Evolutionary conservation across 768 basidiomycete species (phyloP).

Genomic region (Epithele typhae): DNA sequence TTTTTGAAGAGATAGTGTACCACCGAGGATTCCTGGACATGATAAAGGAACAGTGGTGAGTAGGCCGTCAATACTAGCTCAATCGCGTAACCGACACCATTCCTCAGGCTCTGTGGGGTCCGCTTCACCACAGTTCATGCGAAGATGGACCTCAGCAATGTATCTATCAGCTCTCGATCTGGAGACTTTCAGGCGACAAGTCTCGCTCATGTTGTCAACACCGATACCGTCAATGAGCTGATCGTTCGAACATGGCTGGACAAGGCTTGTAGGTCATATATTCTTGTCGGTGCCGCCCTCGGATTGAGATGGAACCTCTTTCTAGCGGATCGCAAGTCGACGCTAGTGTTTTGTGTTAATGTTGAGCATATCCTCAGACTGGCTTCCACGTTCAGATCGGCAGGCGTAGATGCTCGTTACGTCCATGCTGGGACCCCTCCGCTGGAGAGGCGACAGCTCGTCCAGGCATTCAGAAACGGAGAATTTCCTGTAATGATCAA

Average conservation of each 20-base stretch:
- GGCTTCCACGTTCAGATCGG: constrained; percentile 64
- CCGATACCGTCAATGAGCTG: constrained; percentile 67
- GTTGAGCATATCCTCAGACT: constrained; percentile 74
- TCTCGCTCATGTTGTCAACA: constrained; percentile 81
- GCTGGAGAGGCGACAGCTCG: constrained; percentile 55
- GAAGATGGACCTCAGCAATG: constrained; percentile 61
- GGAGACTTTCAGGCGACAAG: constrained; percentile 83
- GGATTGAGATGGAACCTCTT: neutral
- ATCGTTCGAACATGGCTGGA: constrained; percentile 85
- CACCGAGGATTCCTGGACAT: constrained; percentile 88
- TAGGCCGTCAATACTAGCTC: neutral
- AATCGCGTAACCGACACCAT: neutral
- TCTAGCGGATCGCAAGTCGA: constrained; percentile 68
- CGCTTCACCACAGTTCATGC: constrained; percentile 82
- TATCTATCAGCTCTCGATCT: constrained; percentile 58
- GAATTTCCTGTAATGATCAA: constrained; percentile 85
- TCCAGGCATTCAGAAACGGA: constrained; percentile 65
- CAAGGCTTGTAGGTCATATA: constrained; percentile 52
- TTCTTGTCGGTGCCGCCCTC: neutral
- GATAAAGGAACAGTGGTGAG: constrained; percentile 88
- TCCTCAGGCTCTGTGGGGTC: constrained; percentile 72
- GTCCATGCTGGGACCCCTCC: constrained; percentile 66
- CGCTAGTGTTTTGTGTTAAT: constrained; percentile 89
- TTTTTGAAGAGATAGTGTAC: constrained; percentile 90
- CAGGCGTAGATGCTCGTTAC: constrained; percentile 83